A percentile compares a stretch with the other conserved stretches of the same genome.
Evolutionary conservation across 441 rosid species (phyloP).

Genomic region (Viola pubescens): DNA sequence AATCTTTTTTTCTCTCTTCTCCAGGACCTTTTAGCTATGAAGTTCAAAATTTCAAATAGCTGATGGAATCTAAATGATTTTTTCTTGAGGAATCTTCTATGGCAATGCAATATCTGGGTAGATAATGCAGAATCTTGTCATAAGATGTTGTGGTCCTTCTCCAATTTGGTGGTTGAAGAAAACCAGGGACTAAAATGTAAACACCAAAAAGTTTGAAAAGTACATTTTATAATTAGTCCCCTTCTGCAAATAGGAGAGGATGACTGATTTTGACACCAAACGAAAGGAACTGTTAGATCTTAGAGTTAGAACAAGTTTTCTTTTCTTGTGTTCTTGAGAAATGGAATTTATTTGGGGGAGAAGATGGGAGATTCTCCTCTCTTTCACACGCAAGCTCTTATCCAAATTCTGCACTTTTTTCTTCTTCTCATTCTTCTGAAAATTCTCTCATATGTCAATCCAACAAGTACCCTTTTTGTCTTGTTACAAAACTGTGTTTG

Average conservation of each 20-base stretch:
- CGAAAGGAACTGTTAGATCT: conserved; percentile 2
- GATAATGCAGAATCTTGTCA: conserved; percentile 33
- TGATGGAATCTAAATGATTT: conserved; percentile 19
- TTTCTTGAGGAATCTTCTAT: conserved; percentile 14
- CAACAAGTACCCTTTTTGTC: too few species aligned
- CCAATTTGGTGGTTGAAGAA: not conserved
- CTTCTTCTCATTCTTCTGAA: too few species aligned
- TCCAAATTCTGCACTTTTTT: not conserved
- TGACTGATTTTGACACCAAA: conserved; percentile 18
- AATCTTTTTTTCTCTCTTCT: too few species aligned
- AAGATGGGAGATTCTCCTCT: conserved; percentile 1
- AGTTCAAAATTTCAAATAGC: too few species aligned
- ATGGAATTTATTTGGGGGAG: not conserved
- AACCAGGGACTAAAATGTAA: conserved; percentile 6
- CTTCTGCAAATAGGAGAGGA: conserved; percentile 5
- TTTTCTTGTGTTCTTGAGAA: conserved; percentile 1
- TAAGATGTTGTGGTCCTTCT: conserved; percentile 29
- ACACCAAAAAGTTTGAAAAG: conserved; percentile 10
- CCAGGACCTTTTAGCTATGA: too few species aligned
- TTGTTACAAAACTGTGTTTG: too few species aligned
- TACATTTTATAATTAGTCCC: conserved; percentile 1
- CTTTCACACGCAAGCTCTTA: not conserved
- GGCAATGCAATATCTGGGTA: conserved; percentile 17
- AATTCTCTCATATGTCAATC: too few species aligned
- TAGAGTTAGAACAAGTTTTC: not conserved